Conservation (phyloP, 2,329 filamentous ascomycete genomes). For the Xylaria sp. region DNA sequence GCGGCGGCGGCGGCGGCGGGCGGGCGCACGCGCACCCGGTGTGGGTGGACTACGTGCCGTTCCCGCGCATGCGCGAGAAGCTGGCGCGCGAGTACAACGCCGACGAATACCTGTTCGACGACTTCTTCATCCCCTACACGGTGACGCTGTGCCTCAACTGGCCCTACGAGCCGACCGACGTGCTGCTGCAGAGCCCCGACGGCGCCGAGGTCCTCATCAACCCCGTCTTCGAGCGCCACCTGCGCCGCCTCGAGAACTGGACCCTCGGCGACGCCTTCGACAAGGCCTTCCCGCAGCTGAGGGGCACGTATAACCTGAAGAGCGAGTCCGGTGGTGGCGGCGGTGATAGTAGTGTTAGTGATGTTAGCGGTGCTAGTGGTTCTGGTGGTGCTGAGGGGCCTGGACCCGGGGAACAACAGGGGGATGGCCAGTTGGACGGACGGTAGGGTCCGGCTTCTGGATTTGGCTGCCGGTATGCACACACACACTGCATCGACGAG, state of each 20-base stretch:
- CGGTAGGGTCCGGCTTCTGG: too few relatives aligned
- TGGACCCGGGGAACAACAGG: too few relatives aligned
- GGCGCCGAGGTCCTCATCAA: conserved; percentile 76
- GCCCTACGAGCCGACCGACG: conserved; percentile 76
- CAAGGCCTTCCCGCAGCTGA: conserved; percentile 63
- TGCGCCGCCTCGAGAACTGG: conserved; percentile 80
- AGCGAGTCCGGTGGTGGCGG: conserved; percentile 2
- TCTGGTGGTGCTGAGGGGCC: conserved; percentile 26
- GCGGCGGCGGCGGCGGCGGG: too few relatives aligned
- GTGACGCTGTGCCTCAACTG: conserved; percentile 78
- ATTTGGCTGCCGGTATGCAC: too few relatives aligned
- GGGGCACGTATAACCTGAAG: conserved; percentile 46
- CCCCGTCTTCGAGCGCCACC: conserved; percentile 81
- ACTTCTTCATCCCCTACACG: conserved; percentile 84
- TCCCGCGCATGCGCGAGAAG: conserved; percentile 72
- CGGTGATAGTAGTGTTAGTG: too few relatives aligned
- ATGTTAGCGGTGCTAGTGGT: neutral
- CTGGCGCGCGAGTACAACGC: conserved; percentile 37
- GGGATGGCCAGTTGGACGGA: too few relatives aligned
- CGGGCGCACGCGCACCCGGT: conserved; percentile 71
- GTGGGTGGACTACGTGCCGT: conserved; percentile 84
- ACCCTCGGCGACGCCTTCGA: conserved; percentile 72
- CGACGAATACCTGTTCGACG: conserved; percentile 67
- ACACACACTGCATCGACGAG: too few relatives aligned
- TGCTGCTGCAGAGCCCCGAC: conserved; percentile 62